Percentiles rank a stretch among this genome's conserved stretches.
Conservation (phyloP, 495 filamentous ascomycete genomes). For the Tuber indicum region DNA sequence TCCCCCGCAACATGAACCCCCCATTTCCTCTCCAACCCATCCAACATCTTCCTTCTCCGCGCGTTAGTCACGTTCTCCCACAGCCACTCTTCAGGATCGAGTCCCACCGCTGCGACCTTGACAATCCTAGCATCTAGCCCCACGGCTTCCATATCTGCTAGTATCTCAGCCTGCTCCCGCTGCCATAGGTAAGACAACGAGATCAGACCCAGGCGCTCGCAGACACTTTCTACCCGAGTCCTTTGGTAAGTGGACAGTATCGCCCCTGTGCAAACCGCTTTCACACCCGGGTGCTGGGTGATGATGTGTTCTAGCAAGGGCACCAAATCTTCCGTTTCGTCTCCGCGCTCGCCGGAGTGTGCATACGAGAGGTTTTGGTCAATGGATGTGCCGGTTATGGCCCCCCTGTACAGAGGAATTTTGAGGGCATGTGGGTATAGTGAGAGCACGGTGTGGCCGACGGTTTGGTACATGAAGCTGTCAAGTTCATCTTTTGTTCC, state of each 20-base stretch:
- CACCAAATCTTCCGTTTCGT: constrained; percentile 84
- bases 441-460: constrained; percentile 80
- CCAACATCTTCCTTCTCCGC: constrained; percentile 50
- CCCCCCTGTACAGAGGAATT: constrained; percentile 70
- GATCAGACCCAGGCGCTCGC: constrained; percentile 63
- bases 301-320: constrained; percentile 62
- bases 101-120: constrained; percentile 86
- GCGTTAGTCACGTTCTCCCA: constrained; percentile 70
- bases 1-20: constrained; percentile 62
- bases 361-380: constrained; percentile 58
- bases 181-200: constrained; percentile 88
- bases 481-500: constrained; percentile 55
- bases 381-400: constrained; percentile 62
- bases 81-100: constrained; percentile 65
- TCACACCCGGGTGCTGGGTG: constrained; percentile 62
- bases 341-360: constrained; percentile 38
- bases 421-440: constrained; percentile 70
- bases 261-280: constrained; percentile 81
- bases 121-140: constrained; percentile 80
- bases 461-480: constrained; percentile 99
- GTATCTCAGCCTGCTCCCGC: constrained; percentile 60
- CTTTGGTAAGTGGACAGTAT: constrained; percentile 94
- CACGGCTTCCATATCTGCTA: constrained; percentile 71
- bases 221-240: constrained; percentile 85
- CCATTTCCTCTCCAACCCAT: constrained; percentile 63